Base-by-base conservation (phyloP, 768 basidiomycete genomes). In the Melanogaster broomeanus region DNA sequence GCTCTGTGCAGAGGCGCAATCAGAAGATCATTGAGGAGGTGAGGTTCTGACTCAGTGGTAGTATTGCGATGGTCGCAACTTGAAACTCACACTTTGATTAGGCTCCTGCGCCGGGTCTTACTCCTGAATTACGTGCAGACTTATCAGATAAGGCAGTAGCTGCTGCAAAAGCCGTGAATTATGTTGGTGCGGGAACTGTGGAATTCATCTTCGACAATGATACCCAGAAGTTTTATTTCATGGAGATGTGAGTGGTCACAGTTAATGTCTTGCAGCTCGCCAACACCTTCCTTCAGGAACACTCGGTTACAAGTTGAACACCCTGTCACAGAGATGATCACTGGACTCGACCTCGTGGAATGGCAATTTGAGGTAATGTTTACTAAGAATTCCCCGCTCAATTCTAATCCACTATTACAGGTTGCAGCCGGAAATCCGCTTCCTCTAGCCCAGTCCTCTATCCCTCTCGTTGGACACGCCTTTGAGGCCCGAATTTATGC, bases 201-300 rank as follows among this genome's bases (percentile, higher is more conserved):
- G 94, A 98, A 66, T 97, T 98, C 61, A 96, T 98, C 57, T 93
- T 96, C 57, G 94, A 98, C 66, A 94, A 92, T 55, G 88, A 94
- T 65, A 90, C 88, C 8, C 71, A 81, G 49, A 77, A 83, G 52
- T 96, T 96, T 68, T 97, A 86, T 63, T 97, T 97, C 65, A 95
- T 95, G 93, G 94, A 97, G 71, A 96, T 96, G 91, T 86, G 58
- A 46, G 86, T 63, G 22, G 21, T 41, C 11, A 12, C 11, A 30
- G 2, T 31, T 45, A 18, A 0, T 25, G 41, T 27, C 16, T 22
- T 11, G 22, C 19, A 15, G 21, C 16, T 57, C 35, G 9, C 19
- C 19, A 3, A 50, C 22, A 33, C 25, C 28, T 24, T 30, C 18
- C 21, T 28, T 9, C 37, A 90, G 88, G 90, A 92, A 92, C 60